These are phyloP conservation scores for Vanilla planifolia DNA, from an alignment of 106 monocot genomes.

Conservation along the genomic window DNA sequence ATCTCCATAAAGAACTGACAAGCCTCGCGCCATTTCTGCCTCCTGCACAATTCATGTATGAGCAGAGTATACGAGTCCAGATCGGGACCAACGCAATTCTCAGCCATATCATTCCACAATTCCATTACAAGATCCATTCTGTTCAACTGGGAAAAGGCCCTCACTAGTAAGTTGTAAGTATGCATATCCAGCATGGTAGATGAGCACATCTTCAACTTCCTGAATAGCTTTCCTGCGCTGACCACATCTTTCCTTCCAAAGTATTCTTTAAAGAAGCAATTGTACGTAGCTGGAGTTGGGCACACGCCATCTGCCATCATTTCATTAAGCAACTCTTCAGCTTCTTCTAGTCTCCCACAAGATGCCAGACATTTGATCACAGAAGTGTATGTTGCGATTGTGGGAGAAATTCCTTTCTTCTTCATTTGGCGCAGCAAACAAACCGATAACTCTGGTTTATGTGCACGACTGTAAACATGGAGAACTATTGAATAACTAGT, in stretches of 20 bases:
- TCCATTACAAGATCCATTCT: conserved; percentile 38
- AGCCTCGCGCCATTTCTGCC: conserved; percentile 73
- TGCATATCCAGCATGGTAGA: conserved; percentile 47
- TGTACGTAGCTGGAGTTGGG: conserved; percentile 74
- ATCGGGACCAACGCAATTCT: conserved; percentile 61
- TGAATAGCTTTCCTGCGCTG: conserved; percentile 53
- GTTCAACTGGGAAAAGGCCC: conserved; percentile 53
- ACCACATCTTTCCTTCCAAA: conserved; percentile 68
- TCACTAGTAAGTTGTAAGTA: conserved; percentile 73
- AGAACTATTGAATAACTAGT: conserved; percentile 86
- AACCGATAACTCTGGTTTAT: conserved; percentile 72
- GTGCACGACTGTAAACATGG: conserved; percentile 89
- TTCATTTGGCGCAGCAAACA: conserved; percentile 54
- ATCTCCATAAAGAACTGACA: conserved; percentile 94
- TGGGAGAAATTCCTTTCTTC: conserved; percentile 79
- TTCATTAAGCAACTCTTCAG: conserved; percentile 65
- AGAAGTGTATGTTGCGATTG: conserved; percentile 83
- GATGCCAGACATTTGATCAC: conserved; percentile 90
- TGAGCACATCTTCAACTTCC: conserved; percentile 58
- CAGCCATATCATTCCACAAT: conserved; percentile 79
- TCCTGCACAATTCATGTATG: conserved; percentile 76
- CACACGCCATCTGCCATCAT: conserved; percentile 51
- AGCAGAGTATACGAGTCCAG: conserved; percentile 80
- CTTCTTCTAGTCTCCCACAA: conserved; percentile 82
- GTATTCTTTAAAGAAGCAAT: conserved; percentile 97